Base-by-base conservation (phyloP, 768 basidiomycete genomes). In the Cantharellus cinnabarinus region DNA sequence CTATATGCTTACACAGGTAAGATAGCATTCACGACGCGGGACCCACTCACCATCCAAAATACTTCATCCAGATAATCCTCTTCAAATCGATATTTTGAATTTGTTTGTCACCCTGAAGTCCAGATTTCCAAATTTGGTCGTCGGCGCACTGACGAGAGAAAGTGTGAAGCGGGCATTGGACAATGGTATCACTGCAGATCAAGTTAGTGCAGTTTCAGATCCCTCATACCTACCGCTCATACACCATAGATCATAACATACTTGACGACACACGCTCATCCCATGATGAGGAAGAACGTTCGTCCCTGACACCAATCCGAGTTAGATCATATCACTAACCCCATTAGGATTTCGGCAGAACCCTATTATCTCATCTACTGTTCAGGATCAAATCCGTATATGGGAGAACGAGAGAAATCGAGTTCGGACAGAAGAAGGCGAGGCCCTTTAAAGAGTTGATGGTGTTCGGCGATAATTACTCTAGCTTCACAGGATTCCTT, bases 321-420 rank as follows among this genome's bases (percentile, higher is more conserved):
- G n/a, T n/a, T n/a, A n/a, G 37, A 51, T 51, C 41, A 55, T 57
- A 35, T n/a, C n/a, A n/a, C n/a, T n/a, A n/a, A n/a, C 54, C n/a
- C 29, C n/a, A 55, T 41, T 20, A 4, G 59, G 65, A 20, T 66
- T 62, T 34, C 48, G 4, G 37, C 67, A 93, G 88, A 89, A 88
- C 67, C 93, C 93, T 4, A 73, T 98, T 10, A 74, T 99, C 34
- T 94, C 95, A 38, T 90, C 95, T 50, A 98, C 95, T 0, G 94
- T 99, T 0, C 91, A 95, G 67, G 94, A 99, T 71, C 94, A 98
- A 71, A 87, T 99, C 62, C 82, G 94, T 60, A 75, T 98, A 15
- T 99, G 95, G 91, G 93, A 99, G 70, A 75, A 93, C 50, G 95
- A 98, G 72, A 79, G 85, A 70, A 91, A 95, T 68, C 79, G 95